Evolutionary conservation across 768 basidiomycete genomes (phyloP).

Genomic region (Leccinum fibrillosum): DNA sequence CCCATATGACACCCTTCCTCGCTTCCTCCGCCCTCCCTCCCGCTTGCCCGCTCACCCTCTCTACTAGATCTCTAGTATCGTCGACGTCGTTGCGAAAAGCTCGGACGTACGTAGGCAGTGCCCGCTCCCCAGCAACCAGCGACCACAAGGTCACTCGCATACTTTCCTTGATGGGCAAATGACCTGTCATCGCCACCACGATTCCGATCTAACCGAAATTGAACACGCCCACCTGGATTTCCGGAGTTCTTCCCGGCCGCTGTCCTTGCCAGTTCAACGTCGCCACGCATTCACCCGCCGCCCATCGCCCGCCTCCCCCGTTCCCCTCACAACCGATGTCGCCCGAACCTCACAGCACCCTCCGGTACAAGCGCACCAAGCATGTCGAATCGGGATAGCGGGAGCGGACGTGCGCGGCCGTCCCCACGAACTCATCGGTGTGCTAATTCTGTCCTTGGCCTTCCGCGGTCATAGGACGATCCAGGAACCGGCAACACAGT

Average conservation of each 20-base stretch:
- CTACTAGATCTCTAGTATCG: neutral
- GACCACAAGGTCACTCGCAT: conserved; percentile 7
- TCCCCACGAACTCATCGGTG: neutral
- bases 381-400: neutral
- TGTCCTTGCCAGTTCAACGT: neutral
- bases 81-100: neutral
- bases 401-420: neutral
- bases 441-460: conserved; percentile 3
- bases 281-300: neutral
- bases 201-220: conserved; percentile 32
- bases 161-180: conserved; percentile 7
- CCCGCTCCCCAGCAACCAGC: neutral
- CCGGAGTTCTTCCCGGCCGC: conserved; percentile 11
- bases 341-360: neutral
- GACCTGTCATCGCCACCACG: conserved; percentile 20
- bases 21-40: neutral
- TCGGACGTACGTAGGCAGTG: neutral
- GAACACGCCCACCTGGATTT: conserved; percentile 14
- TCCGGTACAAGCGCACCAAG: neutral
- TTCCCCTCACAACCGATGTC: neutral
- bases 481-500: conserved; percentile 25
- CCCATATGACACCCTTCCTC: neutral
- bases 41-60: neutral
- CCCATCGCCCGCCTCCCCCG: neutral
- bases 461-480: conserved; percentile 33